Conservation (phyloP, 2,329 filamentous ascomycete genomes). For the Falciphora oryzae region DNA sequence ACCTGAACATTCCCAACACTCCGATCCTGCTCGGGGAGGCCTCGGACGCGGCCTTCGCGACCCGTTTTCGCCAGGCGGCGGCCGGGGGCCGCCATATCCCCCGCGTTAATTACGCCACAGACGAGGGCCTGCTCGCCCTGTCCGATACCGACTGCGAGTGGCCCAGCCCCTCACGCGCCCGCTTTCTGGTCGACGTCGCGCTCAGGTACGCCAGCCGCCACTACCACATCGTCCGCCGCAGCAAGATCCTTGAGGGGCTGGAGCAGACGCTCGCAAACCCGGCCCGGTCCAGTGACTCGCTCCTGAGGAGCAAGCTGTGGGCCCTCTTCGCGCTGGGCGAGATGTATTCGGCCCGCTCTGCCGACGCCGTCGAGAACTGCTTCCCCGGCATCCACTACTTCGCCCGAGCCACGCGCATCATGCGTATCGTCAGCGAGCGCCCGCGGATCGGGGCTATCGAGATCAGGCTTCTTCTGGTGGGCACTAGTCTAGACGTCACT, state of each 20-base stretch:
- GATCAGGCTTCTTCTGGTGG: conserved; percentile 9
- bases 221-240: conserved; percentile 10
- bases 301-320: conserved; percentile 11
- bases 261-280: conserved; percentile 3
- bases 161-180: conserved; percentile 6
- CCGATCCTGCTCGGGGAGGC: conserved; percentile 9
- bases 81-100: conserved; percentile 6
- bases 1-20: neutral
- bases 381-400: conserved; percentile 12
- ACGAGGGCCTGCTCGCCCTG: conserved; percentile 7
- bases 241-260: conserved; percentile 9
- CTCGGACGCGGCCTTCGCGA: conserved; percentile 7
- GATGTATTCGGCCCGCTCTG: conserved; percentile 10
- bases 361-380: neutral
- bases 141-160: conserved; percentile 6
- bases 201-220: conserved; percentile 1
- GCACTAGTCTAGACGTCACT: neutral
- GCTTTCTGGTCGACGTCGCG: conserved; percentile 8
- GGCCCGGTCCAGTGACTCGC: conserved; percentile 2
- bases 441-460: conserved; percentile 6
- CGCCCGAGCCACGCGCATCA: conserved; percentile 1
- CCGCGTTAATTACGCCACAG: conserved; percentile 7
- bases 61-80: conserved; percentile 8
- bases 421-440: conserved; percentile 8
- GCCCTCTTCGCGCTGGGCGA: conserved; percentile 12